Evolutionary conservation across 192 early-diverging fungal genomes (phyloP), one percentile per base, ranked within the genome.

Genomic region (Geranomyces variabilis): DNA sequence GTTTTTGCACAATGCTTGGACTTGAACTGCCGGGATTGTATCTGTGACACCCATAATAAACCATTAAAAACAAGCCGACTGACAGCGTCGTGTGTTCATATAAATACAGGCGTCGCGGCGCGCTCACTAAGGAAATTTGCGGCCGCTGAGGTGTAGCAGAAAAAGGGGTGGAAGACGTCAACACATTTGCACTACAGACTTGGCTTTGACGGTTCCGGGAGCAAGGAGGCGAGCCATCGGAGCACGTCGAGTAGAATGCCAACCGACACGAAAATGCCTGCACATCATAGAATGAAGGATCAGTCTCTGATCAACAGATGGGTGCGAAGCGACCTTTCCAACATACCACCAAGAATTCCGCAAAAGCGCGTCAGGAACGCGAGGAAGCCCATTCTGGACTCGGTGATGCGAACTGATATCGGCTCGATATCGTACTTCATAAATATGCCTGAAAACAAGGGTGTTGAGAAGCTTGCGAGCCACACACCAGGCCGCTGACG

Each of bases 401-500:
- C 93, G 1, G 86, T 86, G 21, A 98, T 87, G 14, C 86, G 85
- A 6, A 96, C 88, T 0, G 88, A 88, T 63, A 98, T 90, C 24
- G 96, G 89, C 77, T 98, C 94, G 71, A 98, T 88, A 36, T 91
- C 89, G 74, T 95, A 98, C 71, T 93, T 94, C 57, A 98, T 90
- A 68, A 96, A 96, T 48, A 96, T 85, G 14, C 89, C 90, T 59
- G 80, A 84, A 28, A 72, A 63, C n/a, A n/a, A n/a, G n/a, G n/a
- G n/a, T n/a, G n/a, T n/a, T n/a, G n/a, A n/a, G n/a, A n/a, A n/a
- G n/a, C 33, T n/a, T n/a, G 62, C 71, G 7, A 59, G 53, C 29
- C 31, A 74, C n/a, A n/a, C n/a, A 15, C 65, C 67, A 24, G 28
- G 15, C 28, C 26, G 15, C 14, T n/a, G 57, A n/a, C 57, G 9